A percentile compares a stretch with the other conserved stretches of the same genome.
Evolutionary conservation across 192 early-diverging fungal species (phyloP).

Genomic region (Backusella circina): DNA sequence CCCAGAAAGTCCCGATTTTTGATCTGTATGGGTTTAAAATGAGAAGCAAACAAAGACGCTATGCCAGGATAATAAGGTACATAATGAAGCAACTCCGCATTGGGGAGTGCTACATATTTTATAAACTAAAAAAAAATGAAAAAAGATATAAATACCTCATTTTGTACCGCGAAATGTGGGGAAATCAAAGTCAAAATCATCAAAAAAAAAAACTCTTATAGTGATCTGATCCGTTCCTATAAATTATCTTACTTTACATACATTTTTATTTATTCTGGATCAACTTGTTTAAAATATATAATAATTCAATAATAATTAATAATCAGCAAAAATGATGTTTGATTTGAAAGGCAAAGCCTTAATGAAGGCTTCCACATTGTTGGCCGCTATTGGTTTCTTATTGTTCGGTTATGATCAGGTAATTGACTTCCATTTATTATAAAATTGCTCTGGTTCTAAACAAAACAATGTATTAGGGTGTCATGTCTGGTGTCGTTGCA

Average conservation of each 20-base stretch:
- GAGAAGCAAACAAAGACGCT: not conserved
- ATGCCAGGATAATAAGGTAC: conserved; percentile 1
- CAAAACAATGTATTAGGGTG: conserved; percentile 6
- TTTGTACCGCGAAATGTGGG: not conserved
- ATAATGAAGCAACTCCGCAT: not conserved
- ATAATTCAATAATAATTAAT: not conserved
- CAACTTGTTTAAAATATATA: not conserved
- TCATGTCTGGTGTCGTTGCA: conserved; percentile 21
- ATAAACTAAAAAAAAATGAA: not conserved
- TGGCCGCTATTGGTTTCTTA: conserved; percentile 21
- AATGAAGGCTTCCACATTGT: conserved; percentile 50
- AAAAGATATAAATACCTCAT: conserved; percentile 6
- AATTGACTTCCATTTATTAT: not conserved
- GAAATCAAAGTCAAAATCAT: not conserved
- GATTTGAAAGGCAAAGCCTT: conserved; percentile 38
- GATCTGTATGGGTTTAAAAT: not conserved
- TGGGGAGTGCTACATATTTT: not conserved
- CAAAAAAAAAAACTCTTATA: not conserved
- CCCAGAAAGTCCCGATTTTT: conserved; percentile 4
- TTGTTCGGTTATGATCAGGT: conserved; percentile 31
- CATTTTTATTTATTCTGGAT: conserved; percentile 1
- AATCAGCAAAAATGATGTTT: not conserved
- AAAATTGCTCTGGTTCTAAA: not conserved
- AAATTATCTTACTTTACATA: not conserved
- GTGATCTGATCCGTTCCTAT: conserved; percentile 2